Conservation (phyloP, 1,139 yeast species). For the Hemisphaericaspora lyxosophila region DNA sequence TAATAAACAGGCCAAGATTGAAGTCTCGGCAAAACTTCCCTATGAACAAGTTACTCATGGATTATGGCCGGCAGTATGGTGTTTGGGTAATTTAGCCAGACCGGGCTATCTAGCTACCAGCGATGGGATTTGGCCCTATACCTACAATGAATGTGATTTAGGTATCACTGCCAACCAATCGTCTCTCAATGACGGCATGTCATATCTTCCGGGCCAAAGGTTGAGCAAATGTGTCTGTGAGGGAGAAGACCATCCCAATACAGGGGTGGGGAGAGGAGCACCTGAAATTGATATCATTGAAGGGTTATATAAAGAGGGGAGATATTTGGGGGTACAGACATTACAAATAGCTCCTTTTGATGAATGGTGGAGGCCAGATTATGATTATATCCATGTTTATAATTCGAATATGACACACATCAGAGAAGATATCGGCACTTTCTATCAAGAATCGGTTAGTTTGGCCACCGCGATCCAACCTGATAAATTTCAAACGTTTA, state of each 20-base stretch:
- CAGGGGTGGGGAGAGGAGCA: slow-evolving; percentile 32
- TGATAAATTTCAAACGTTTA: slow-evolving; percentile 28
- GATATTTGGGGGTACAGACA: slow-evolving; percentile 29
- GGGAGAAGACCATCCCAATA: slow-evolving; percentile 32
- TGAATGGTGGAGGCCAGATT: slow-evolving; percentile 36
- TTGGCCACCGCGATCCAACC: slow-evolving; percentile 23
- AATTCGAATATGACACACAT: slow-evolving; percentile 22
- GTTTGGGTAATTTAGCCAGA: slow-evolving; percentile 31
- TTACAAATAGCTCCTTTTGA: slow-evolving; percentile 36
- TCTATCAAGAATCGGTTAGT: slow-evolving; percentile 32
- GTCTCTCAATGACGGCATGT: slow-evolving; percentile 27
- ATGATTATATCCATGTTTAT: slow-evolving; percentile 23
- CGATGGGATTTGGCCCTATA: slow-evolving; percentile 37
- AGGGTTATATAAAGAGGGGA: slow-evolving; percentile 24
- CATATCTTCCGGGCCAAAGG: slow-evolving; percentile 31
- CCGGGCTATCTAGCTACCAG: slow-evolving; percentile 33
- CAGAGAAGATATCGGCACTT: slow-evolving; percentile 31
- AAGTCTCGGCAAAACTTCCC: slow-evolving; percentile 26
- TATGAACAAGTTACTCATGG: slow-evolving; percentile 24
- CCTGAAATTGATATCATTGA: slow-evolving; percentile 36
- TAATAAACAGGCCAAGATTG: slow-evolving; percentile 27
- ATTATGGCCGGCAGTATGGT: slow-evolving; percentile 36
- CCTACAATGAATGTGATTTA: slow-evolving; percentile 31
- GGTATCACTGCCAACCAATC: slow-evolving; percentile 34
- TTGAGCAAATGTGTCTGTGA: slow-evolving; percentile 26